A percentile compares a stretch with the other conserved stretches of the same genome.
phyloP scores from a whole-genome alignment of 139 green algal genomes.

The Picochlorum sp. region DNA sequence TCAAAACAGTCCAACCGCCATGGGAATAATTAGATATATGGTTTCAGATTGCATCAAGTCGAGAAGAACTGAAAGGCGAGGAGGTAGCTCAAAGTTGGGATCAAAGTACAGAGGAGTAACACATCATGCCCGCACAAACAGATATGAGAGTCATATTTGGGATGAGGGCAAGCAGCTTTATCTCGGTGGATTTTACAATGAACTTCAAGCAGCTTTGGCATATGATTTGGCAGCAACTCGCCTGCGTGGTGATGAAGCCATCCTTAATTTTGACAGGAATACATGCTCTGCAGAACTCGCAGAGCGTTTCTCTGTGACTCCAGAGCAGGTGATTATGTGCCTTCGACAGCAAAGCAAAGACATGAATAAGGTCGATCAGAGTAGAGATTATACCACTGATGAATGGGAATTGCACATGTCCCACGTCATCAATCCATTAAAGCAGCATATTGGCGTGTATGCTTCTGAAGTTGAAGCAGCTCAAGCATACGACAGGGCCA shows the following conservation, averaged over 20 bases:
- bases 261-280: conserved; percentile 58
- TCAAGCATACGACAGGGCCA: conserved; percentile 5
- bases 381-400: not conserved
- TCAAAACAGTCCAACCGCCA: too few relatives aligned
- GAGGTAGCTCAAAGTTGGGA: not conserved
- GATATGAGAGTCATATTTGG: conserved; percentile 83
- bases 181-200: conserved; percentile 74
- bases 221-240: conserved; percentile 74
- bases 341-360: conserved; percentile 55
- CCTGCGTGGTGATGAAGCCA: conserved; percentile 38
- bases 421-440: not conserved
- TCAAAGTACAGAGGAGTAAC: conserved; percentile 71
- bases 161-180: conserved; percentile 71
- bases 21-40: too few relatives aligned
- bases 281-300: not conserved
- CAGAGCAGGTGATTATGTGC: conserved; percentile 61
- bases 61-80: too few relatives aligned
- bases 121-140: conserved; percentile 66
- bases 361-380: conserved; percentile 12
- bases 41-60: too few relatives aligned
- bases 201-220: conserved; percentile 67
- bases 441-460: conserved; percentile 16
- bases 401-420: conserved; percentile 14
- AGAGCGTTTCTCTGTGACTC: conserved; percentile 15
- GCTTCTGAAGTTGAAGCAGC: conserved; percentile 11